These are phyloP conservation scores for Nakazawaea pomicola DNA, from an alignment of 805 yeast genomes.

Conservation along the genomic window DNA sequence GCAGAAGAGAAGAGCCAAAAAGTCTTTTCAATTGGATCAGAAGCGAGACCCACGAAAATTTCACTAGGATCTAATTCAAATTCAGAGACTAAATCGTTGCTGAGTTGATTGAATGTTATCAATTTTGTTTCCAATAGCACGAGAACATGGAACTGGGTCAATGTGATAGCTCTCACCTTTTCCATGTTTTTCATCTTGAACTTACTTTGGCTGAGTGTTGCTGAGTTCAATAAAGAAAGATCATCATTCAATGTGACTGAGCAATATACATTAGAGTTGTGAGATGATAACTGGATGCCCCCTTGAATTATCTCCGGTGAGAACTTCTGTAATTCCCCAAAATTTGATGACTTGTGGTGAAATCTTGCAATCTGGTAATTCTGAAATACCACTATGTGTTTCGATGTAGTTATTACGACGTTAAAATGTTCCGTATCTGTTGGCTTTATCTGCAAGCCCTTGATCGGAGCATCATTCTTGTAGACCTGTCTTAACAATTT, in stretches of 20 bases:
- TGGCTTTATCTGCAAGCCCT: slow-evolving; percentile 1
- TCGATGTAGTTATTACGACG: slow-evolving; percentile 1
- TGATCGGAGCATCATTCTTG: slow-evolving; percentile 5
- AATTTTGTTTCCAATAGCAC: slow-evolving; percentile 38
- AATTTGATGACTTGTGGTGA: slow-evolving; percentile 14
- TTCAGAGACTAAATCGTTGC: slow-evolving; percentile 39
- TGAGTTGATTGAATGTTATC: slow-evolving; percentile 44
- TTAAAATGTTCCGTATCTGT: neutral
- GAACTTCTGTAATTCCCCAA: slow-evolving; percentile 8
- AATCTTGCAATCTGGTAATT: slow-evolving; percentile 2
- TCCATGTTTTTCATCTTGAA: neutral
- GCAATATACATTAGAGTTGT: slow-evolving; percentile 15
- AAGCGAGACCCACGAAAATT: slow-evolving; percentile 38
- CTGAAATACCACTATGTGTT: neutral
- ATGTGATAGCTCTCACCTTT: slow-evolving; percentile 30
- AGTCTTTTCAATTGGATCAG: slow-evolving; percentile 49
- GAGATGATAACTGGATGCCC: neutral
- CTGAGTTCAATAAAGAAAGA: neutral
- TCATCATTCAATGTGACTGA: neutral
- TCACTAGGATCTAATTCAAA: slow-evolving; percentile 30
- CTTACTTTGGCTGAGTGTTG: neutral
- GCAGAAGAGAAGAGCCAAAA: slow-evolving; percentile 69
- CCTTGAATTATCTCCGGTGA: neutral
- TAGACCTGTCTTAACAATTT: slow-evolving; percentile 32
- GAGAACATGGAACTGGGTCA: slow-evolving; percentile 53